These are phyloP conservation scores for Eucalyptus sideroxylon DNA, from an alignment of 345 rosid species.

Conservation along the genomic window DNA sequence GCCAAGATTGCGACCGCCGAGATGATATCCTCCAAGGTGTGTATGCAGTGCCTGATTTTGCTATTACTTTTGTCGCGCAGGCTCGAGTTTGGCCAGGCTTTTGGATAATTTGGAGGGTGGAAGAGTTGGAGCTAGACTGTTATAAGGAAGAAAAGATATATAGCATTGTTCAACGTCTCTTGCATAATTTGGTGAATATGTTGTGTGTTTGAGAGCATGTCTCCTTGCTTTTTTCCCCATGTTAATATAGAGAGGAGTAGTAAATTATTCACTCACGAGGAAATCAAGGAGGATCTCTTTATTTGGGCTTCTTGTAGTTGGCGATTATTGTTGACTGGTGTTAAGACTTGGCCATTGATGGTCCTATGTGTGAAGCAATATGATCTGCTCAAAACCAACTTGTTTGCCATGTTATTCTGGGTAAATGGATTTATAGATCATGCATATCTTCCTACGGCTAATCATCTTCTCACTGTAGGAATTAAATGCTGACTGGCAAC, in stretches of 20 bases:
- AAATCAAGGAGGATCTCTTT: not conserved
- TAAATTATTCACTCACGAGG: not conserved
- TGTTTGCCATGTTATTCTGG: not conserved
- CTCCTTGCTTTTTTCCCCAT: not conserved
- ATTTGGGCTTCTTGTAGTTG: not conserved
- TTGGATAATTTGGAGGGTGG: not conserved
- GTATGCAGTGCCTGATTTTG: not conserved
- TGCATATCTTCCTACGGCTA: not conserved
- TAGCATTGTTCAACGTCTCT: not conserved
- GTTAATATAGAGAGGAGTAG: not conserved
- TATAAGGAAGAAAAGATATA: not conserved
- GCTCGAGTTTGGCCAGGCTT: not conserved
- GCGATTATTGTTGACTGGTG: not conserved
- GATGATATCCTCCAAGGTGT: slow-evolving; percentile 88
- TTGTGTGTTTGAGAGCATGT: not conserved
- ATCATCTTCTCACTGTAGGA: slow-evolving; percentile 29
- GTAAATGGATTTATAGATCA: not conserved
- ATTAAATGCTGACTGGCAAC: slow-evolving; percentile 87
- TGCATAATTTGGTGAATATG: not conserved
- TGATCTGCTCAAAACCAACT: not conserved
- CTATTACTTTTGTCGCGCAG: not conserved
- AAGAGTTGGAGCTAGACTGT: not conserved
- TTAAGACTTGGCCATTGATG: not conserved
- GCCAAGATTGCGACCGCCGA: slow-evolving; percentile 90
- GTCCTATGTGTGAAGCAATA: not conserved